Base-by-base conservation (phyloP, 768 basidiomycete genomes). In the Rossbeevera mucosa region DNA sequence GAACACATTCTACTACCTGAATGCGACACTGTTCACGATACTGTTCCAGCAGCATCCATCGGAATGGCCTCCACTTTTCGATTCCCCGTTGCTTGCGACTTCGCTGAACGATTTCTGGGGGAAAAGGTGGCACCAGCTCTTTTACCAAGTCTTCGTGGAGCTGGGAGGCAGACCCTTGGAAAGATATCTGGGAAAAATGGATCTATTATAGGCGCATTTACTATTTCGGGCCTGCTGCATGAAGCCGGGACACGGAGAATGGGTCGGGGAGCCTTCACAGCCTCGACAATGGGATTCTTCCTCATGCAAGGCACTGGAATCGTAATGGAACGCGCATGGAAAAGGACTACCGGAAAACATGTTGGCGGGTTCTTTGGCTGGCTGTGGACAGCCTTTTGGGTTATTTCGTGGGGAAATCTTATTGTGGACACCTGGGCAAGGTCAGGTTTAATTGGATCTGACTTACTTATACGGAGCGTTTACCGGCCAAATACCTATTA, bases 31-130 rank as follows among this genome's bases (percentile, higher is more conserved):
- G 31, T 77, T 73, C 28, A 65, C 80, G 29, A 45, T 74, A 28
- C 46, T 82, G 22, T 74, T 85, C 44, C 59, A 63, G 21, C 81
- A 85, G 61, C 55, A 71, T 40, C 76, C 77, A 0, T 70, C 69
- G 0, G 73, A 80, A 45, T 87, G 84, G 83, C 86, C 86, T 0
- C 85, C 83, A 1, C 54, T 81, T 22, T 85, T 86, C 64, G 70
- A 79, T 49, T 47, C 68, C 7, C 86, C 86, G 3, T 87, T 79
- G 77, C 43, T 62, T 13, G 63, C 81, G 0, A 80, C 79, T 4
- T 86, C 83, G 5, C 66, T 88, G n/a, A 64, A 70, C 28, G 76
- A 81, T 21, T 80, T 84, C 52, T 88, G 86, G 86, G 72, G 76
- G 3, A 64, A 56, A 50, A 68, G 79, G 18, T 88, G 86, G 86